phyloP scores from a whole-genome alignment of 164 flowering plant species.

The Brasenia schreberi region DNA sequence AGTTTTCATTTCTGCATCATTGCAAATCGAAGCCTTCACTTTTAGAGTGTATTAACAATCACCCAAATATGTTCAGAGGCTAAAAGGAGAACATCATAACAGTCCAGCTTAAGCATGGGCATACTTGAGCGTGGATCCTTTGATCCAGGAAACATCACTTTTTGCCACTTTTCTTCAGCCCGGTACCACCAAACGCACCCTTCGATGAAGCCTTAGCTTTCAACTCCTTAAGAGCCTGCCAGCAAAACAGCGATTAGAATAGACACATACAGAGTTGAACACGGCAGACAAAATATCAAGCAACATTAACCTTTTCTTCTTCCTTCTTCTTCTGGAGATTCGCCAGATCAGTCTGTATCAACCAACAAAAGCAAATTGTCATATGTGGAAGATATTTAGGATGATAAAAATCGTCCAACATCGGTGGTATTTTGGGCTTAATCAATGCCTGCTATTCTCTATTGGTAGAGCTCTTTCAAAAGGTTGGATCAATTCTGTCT shows the following conservation, averaged over 20 bases:
- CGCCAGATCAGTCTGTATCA: constrained; percentile 54
- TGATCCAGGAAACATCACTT: constrained; percentile 26
- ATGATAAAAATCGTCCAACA: no score
- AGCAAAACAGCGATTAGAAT: constrained; percentile 2
- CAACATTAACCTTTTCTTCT: constrained; percentile 64
- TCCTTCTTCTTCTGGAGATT: constrained; percentile 84
- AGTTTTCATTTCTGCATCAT: no score
- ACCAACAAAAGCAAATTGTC: not conserved
- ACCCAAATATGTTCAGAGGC: no score
- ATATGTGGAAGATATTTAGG: no score
- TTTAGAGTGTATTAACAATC: no score
- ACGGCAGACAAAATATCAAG: not conserved
- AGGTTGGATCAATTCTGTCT: no score
- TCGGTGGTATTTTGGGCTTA: no score
- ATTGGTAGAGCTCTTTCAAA: no score
- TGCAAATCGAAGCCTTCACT: no score
- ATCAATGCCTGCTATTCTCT: no score
- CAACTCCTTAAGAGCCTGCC: constrained; percentile 78
- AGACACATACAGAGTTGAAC: not conserved
- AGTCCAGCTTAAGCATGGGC: not conserved
- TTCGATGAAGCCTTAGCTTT: constrained; percentile 81
- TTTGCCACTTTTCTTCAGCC: constrained; percentile 95
- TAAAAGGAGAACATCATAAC: no score
- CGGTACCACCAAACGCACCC: constrained; percentile 81
- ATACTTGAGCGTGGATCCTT: not conserved